Evolutionary conservation across 2,329 filamentous ascomycete species (phyloP), one percentile per base, ranked within the genome.

Genomic region (Talaromyces sp.): DNA sequence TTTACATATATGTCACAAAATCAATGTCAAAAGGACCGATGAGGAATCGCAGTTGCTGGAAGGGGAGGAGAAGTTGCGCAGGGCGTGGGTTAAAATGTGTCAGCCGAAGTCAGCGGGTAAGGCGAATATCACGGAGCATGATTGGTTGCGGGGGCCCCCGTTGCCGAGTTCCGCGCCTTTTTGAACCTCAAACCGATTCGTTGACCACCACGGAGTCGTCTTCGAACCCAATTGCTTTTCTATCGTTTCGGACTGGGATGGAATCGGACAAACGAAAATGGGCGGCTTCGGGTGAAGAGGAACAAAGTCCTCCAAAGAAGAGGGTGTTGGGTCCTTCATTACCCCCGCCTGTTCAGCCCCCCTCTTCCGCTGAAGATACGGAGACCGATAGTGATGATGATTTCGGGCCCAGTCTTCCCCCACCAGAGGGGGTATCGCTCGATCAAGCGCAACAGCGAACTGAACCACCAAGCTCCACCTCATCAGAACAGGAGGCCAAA

Each of bases 271-370:
- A 67, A 44, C 61, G 64, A 27, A 67, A 64, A 49, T 50, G 58
- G 9, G 49, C 54, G 13, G 51, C 45, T 13, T 30, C 44, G 17
- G 47, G 44, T 7, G 45, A 55, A 17, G 36, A 36, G 3, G 27
- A 54, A 8, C 24, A 29, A n/a, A 29, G 45, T 47, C 51, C 49
- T 45, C 44, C 50, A 30, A 63, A 55, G 58, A 75, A 76, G 63
- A 77, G 78, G 61, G 73, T 82, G 13, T 70, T 80, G 50, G 83
- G 83, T 19, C 84, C 84, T 46, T 77, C 81, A n/a, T 73, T 79
- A 49, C 82, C 83, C 43, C 80, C 79, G 40, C 69, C 79, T 46
- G 65, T 77, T n/a, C 56, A 66, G 48, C 61, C 70, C 11, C 10
- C 35, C 24, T 39, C 24, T 13, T 30, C 46, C 19, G 19, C 36